Percentiles rank a stretch among this genome's conserved stretches.
Evolutionary conservation across 73 alveolate genomes (phyloP).

Genomic region (Breviolum minutum): DNA sequence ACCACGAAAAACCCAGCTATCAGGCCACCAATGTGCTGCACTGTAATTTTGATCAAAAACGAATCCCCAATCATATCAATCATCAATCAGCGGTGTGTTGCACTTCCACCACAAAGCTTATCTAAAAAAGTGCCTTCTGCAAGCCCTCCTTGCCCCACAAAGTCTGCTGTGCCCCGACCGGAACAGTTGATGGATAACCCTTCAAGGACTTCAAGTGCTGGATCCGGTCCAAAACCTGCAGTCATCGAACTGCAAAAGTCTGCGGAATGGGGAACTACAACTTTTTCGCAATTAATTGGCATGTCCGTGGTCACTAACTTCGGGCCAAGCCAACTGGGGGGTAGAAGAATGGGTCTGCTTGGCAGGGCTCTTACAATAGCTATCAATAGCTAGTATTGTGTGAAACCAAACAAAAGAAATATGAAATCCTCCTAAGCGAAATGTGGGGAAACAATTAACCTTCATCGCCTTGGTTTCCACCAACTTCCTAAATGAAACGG

Average conservation of each 20-base stretch:
- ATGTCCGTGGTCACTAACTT: too few relatives aligned
- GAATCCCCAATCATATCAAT: too few relatives aligned
- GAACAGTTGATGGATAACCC: neutral
- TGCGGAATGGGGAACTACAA: too few relatives aligned
- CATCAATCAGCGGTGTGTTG: neutral
- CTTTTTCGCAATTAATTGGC: too few relatives aligned
- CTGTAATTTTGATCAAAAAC: too few relatives aligned
- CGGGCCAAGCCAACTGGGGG: too few relatives aligned
- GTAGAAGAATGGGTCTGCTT: too few relatives aligned
- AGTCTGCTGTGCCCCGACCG: neutral
- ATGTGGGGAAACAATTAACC: neutral
- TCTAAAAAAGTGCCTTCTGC: too few relatives aligned
- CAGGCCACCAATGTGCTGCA: neutral
- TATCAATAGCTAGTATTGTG: neutral
- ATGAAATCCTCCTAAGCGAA: too few relatives aligned
- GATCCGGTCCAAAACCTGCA: slow-evolving; percentile 45
- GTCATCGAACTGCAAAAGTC: too few relatives aligned
- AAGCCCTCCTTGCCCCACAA: too few relatives aligned
- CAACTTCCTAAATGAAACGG: neutral
- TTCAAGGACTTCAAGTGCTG: slow-evolving; percentile 53
- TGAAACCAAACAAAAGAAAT: neutral
- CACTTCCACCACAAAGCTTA: neutral
- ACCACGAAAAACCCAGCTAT: neutral
- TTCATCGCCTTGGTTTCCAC: neutral
- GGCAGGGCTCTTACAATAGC: too few relatives aligned